Conservation (phyloP, 106 monocot genomes). For the Amphibolis antarctica region DNA sequence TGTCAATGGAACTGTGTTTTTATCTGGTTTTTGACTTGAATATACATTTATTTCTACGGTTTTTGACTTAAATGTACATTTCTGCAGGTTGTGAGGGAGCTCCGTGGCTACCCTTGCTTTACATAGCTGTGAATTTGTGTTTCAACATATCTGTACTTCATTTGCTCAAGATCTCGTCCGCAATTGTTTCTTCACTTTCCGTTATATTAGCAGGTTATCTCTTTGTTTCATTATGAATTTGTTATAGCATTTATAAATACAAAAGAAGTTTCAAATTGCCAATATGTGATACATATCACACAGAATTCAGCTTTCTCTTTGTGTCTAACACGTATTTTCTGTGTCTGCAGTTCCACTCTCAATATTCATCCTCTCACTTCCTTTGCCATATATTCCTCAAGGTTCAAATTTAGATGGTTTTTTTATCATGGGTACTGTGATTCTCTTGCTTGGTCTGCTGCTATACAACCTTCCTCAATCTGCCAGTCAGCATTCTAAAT, state of each 20-base stretch:
- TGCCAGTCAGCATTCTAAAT: constrained; percentile 13
- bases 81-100: constrained; percentile 87
- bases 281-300: background rate
- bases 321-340: background rate
- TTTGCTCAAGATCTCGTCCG: constrained; percentile 93
- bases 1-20: background rate
- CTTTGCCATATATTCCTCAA: constrained; percentile 63
- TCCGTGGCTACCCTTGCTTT: constrained; percentile 73
- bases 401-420: constrained; percentile 41
- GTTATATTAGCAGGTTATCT: constrained; percentile 57
- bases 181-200: constrained; percentile 75
- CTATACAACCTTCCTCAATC: constrained; percentile 69
- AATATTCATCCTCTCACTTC: constrained; percentile 71
- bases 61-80: background rate
- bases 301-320: background rate
- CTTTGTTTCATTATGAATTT: background rate
- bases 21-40: background rate
- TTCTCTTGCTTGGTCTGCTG: constrained; percentile 64
- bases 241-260: background rate
- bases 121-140: constrained; percentile 64
- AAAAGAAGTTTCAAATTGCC: no score
- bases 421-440: constrained; percentile 58
- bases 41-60: background rate
- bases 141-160: constrained; percentile 89
- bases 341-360: constrained; percentile 70